Evolutionary conservation across 2,329 filamentous ascomycete species (phyloP), one percentile per base, ranked within the genome.

Genomic region (Cryoendolithus antarcticus): DNA sequence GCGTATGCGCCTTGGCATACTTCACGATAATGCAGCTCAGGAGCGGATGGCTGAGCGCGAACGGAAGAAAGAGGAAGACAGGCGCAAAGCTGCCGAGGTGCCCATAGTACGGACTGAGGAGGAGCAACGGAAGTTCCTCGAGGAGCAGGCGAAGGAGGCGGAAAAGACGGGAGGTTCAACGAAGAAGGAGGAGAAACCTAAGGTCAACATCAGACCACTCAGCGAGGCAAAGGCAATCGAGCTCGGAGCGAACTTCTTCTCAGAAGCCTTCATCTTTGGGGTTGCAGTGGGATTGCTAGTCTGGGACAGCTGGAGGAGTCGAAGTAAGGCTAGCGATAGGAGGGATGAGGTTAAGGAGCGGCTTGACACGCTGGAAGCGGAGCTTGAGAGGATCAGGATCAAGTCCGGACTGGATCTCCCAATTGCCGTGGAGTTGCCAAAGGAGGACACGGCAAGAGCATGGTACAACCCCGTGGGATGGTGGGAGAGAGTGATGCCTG

Each of bases 221-320:
- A 74, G 74, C 2, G 78, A 82, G 54, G 68, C 72, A 9, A 79
- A 80, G 50, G 77, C 77, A 0, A 81, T 82, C 39, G 77, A 82
- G 53, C 71, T 72, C 30, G 78, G 77, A 3, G 78, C 77, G 3
- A 81, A 77, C 45, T 82, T 82, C 51, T 77, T 79, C 35, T 75
- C 74, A 27, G 77, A 82, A 52, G 61, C 72, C 0, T 82, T 82
- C 52, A 66, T 82, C 30, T 81, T 82, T 48, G 49, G 68, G 3
- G 78, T 82, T 9, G 78, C 74, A 1, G 75, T 74, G 4, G 63
- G 71, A 0, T 58, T 81, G 43, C 75, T 82, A 33, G 56, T 81
- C 0, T 74, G 74, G 38, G 77, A 82, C 51, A 69, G 71, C 12
- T 75, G 69, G 67, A 62, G 77, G 39, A 71, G 72, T 24, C 64